A percentile compares a stretch with the other conserved stretches of the same genome.
Conservation (phyloP, 768 basidiomycete genomes). For the Plicaturopsis crispa region DNA sequence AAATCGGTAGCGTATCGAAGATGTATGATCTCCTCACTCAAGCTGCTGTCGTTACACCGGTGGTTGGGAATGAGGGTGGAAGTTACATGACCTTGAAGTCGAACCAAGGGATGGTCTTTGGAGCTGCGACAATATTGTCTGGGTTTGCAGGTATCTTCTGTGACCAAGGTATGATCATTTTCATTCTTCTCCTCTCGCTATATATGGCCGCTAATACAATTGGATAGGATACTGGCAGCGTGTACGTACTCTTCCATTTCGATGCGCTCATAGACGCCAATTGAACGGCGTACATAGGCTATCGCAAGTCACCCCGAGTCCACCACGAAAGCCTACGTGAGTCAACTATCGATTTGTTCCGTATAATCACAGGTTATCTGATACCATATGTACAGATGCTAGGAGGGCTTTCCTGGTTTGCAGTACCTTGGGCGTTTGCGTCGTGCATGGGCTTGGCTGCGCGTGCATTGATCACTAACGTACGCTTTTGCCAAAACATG, state of each 20-base stretch:
- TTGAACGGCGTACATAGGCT: slow-evolving; percentile 14
- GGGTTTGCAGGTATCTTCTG: slow-evolving; percentile 27
- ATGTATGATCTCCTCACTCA: slow-evolving; percentile 12
- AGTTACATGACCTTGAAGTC: slow-evolving; percentile 15
- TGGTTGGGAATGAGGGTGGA: slow-evolving; percentile 9
- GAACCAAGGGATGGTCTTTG: slow-evolving; percentile 19
- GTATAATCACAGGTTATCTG: too few species aligned
- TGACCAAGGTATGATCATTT: slow-evolving; percentile 32
- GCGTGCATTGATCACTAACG: slow-evolving; percentile 24
- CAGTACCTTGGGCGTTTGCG: slow-evolving; percentile 31
- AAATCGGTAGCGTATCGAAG: slow-evolving; percentile 25
- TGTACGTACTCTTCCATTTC: slow-evolving; percentile 13
- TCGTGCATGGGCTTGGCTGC: slow-evolving; percentile 38
- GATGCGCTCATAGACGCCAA: neutral
- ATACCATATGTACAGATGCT: slow-evolving; percentile 24
- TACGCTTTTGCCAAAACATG: too few species aligned
- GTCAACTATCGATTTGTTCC: slow-evolving; percentile 9
- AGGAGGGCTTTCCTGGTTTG: slow-evolving; percentile 34
- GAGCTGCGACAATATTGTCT: slow-evolving; percentile 14
- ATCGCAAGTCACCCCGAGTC: slow-evolving; percentile 26
- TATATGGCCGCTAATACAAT: slow-evolving; percentile 3
- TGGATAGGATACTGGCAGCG: slow-evolving; percentile 31
- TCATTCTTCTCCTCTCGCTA: neutral
- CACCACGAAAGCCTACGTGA: slow-evolving; percentile 31
- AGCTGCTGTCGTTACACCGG: slow-evolving; percentile 14